These are phyloP conservation scores for Acanthamoeba culbertsoni DNA, from an alignment of 208 protist species.

Conservation along the genomic window DNA sequence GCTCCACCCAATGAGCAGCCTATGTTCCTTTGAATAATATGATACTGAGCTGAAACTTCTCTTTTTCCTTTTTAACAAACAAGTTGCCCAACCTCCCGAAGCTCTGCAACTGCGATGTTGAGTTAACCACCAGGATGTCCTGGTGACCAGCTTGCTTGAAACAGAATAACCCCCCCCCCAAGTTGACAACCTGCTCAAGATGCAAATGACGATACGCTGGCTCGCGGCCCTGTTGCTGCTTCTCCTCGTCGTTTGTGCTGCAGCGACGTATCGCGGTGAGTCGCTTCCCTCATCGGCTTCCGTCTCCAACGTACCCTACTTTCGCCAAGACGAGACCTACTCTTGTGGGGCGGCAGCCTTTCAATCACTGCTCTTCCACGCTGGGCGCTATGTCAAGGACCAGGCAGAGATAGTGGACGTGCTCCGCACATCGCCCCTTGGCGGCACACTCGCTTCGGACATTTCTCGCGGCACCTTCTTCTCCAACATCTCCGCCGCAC, in stretches of 20 bases:
- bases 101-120: too few relatives aligned
- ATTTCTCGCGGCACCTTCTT: slow-evolving; percentile 26
- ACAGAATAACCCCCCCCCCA: too few relatives aligned
- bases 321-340: slow-evolving; percentile 1
- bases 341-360: neutral
- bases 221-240: neutral
- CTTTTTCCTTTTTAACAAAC: too few relatives aligned
- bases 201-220: too few relatives aligned
- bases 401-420: neutral
- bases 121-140: too few relatives aligned
- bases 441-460: neutral
- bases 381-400: neutral
- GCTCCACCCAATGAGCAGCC: too few relatives aligned
- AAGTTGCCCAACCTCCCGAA: too few relatives aligned
- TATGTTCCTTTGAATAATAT: too few relatives aligned
- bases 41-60: too few relatives aligned
- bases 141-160: too few relatives aligned
- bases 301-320: neutral
- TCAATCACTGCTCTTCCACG: neutral
- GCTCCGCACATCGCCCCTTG: neutral
- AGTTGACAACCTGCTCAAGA: too few relatives aligned
- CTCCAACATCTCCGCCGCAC: neutral
- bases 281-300: neutral
- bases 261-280: neutral
- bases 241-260: neutral